phyloP scores from a whole-genome alignment of 805 yeast genomes.

The Kodamaea restingae region DNA sequence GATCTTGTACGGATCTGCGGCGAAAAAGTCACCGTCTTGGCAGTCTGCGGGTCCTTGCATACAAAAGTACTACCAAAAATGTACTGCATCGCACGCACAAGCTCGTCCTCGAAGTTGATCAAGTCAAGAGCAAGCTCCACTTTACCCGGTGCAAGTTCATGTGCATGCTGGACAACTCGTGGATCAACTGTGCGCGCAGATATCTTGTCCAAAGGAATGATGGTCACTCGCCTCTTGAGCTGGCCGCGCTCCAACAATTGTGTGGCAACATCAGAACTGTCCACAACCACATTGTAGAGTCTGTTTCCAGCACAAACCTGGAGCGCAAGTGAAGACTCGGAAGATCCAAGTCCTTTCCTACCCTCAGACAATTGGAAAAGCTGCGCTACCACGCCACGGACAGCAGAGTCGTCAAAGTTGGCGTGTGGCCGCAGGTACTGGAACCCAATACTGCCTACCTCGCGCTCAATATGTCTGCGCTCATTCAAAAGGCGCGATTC shows the following conservation, averaged over 20 bases:
- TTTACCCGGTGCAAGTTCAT: constrained; percentile 70
- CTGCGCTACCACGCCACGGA: constrained; percentile 88
- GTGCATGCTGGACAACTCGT: constrained; percentile 59
- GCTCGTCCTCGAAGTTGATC: constrained; percentile 67
- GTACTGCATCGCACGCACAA: constrained; percentile 79
- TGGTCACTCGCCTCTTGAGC: constrained; percentile 77
- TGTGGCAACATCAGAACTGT: constrained; percentile 79
- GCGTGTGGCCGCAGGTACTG: constrained; percentile 62
- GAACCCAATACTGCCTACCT: constrained; percentile 72
- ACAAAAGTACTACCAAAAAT: constrained; percentile 89
- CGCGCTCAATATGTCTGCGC: constrained; percentile 54
- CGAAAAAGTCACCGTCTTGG: constrained; percentile 83
- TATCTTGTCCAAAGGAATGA: constrained; percentile 88
- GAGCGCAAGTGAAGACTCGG: constrained; percentile 59
- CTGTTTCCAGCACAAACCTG: constrained; percentile 95
- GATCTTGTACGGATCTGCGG: constrained; percentile 76
- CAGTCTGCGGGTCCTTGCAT: constrained; percentile 84
- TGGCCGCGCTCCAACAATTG: constrained; percentile 75
- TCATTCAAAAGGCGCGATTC: constrained; percentile 43
- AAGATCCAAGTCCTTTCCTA: constrained; percentile 40
- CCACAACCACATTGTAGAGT: constrained; percentile 86
- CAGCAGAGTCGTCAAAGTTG: constrained; percentile 55
- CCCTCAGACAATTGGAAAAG: constrained; percentile 69
- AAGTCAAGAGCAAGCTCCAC: constrained; percentile 88
- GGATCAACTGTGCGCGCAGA: constrained; percentile 53